Conservation (phyloP, 2,329 filamentous ascomycete species). For the Colletotrichum cereale region DNA sequence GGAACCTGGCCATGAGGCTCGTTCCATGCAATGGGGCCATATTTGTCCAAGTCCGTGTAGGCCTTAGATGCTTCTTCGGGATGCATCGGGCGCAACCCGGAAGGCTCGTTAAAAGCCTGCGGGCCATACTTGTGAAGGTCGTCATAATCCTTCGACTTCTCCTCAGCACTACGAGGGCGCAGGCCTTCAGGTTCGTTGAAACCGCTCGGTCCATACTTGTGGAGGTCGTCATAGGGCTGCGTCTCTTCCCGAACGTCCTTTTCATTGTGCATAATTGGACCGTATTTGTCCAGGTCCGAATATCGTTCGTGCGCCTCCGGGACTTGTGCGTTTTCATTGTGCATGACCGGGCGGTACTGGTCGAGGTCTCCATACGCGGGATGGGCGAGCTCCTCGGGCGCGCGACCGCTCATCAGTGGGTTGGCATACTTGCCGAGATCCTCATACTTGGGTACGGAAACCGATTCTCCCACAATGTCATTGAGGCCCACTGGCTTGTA, state of each 20-base stretch:
- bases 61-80: constrained; percentile 52
- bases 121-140: constrained; percentile 52
- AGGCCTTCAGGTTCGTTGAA: constrained; percentile 55
- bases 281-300: constrained; percentile 42
- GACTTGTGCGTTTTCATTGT: constrained; percentile 49
- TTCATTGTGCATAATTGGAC: constrained; percentile 47
- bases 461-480: constrained; percentile 20
- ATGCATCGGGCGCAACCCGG: constrained; percentile 47
- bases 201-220: constrained; percentile 51
- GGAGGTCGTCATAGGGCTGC: constrained; percentile 55
- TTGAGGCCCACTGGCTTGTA: constrained; percentile 50
- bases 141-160: constrained; percentile 55
- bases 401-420: constrained; percentile 34
- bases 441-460: constrained; percentile 46
- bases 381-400: constrained; percentile 43
- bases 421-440: constrained; percentile 51
- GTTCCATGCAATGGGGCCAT: constrained; percentile 44
- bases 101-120: constrained; percentile 51
- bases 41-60: constrained; percentile 57
- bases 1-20: constrained; percentile 42
- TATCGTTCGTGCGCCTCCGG: constrained; percentile 37
- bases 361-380: constrained; percentile 52
- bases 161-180: constrained; percentile 48
- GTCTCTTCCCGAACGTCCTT: constrained; percentile 53
- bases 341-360: constrained; percentile 49